Percentiles rank a stretch among this genome's conserved stretches.
Evolutionary conservation across 106 monocot genomes (phyloP).

Genomic region (Alisma plantagoaquatica): DNA sequence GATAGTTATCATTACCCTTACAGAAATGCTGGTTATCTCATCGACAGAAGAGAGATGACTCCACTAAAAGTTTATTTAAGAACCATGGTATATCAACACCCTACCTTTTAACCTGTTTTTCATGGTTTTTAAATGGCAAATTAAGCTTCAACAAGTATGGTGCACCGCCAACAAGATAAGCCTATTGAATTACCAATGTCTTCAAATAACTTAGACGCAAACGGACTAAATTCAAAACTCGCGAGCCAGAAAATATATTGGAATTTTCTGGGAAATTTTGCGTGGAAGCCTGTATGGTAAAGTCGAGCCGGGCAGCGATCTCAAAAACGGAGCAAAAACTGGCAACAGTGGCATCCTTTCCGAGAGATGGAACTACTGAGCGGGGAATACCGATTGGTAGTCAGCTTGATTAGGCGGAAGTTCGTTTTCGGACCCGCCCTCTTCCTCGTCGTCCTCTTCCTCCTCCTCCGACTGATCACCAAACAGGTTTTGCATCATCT

Average conservation of each 20-base stretch:
- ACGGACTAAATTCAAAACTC: neutral
- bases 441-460: conserved; percentile 61
- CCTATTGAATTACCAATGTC: too few relatives aligned
- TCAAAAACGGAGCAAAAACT: neutral
- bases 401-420: neutral
- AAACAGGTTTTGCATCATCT: conserved; percentile 99
- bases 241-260: neutral
- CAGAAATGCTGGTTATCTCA: neutral
- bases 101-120: neutral
- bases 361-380: too few relatives aligned
- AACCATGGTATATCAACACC: neutral
- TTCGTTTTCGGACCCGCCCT: conserved; percentile 6
- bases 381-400: conserved; percentile 43
- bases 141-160: too few relatives aligned
- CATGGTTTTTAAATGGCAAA: too few relatives aligned
- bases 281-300: neutral
- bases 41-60: neutral
- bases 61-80: neutral
- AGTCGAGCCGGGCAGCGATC: neutral
- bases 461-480: conserved; percentile 98
- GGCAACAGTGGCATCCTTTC: too few relatives aligned
- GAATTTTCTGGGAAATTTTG: neutral
- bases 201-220: neutral
- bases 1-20: neutral
- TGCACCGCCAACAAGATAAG: too few relatives aligned